A percentile compares a stretch with the other conserved stretches of the same genome.
Conservation (phyloP, 2,329 filamentous ascomycete species). For the Phoma sp. region DNA sequence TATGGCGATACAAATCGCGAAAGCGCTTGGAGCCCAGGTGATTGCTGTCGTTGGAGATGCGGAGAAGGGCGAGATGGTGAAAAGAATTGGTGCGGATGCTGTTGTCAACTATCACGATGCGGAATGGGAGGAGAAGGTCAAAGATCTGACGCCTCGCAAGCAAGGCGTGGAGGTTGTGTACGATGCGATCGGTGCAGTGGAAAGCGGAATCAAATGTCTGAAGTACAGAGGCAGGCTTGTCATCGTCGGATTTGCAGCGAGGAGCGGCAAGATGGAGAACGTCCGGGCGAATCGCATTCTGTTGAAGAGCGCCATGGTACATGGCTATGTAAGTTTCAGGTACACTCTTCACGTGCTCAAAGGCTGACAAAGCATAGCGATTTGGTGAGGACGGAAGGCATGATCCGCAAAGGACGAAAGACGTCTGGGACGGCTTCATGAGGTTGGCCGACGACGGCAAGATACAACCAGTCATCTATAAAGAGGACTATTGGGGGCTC, state of each 20-base stretch:
- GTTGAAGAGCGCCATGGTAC: constrained; percentile 32
- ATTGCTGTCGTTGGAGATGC: constrained; percentile 59
- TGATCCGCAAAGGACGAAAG: constrained; percentile 55
- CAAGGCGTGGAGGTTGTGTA: constrained; percentile 64
- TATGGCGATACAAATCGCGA: constrained; percentile 63
- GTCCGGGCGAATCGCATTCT: constrained; percentile 32
- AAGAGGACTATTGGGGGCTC: constrained; percentile 57
- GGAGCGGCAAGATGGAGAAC: constrained; percentile 59
- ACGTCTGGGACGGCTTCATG: constrained; percentile 60
- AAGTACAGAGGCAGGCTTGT: constrained; percentile 62
- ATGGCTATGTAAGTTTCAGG: constrained; percentile 30
- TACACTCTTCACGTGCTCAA: background rate
- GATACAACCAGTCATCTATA: constrained; percentile 61
- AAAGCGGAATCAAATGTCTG: constrained; percentile 61
- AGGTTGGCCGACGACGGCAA: constrained; percentile 55
- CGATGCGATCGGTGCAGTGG: constrained; percentile 64
- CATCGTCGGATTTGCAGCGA: constrained; percentile 65
- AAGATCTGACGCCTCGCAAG: constrained; percentile 54
- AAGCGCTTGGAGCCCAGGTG: constrained; percentile 59
- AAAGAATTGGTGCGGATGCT: constrained; percentile 49
- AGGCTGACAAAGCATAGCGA: constrained; percentile 45
- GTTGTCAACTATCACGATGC: constrained; percentile 52
- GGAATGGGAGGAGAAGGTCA: constrained; percentile 61
- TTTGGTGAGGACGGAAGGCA: constrained; percentile 64
- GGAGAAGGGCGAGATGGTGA: constrained; percentile 54